These are phyloP conservation scores for Fusarium chlamydosporum DNA, from an alignment of 2,329 filamentous ascomycete species.

Conservation along the genomic window DNA sequence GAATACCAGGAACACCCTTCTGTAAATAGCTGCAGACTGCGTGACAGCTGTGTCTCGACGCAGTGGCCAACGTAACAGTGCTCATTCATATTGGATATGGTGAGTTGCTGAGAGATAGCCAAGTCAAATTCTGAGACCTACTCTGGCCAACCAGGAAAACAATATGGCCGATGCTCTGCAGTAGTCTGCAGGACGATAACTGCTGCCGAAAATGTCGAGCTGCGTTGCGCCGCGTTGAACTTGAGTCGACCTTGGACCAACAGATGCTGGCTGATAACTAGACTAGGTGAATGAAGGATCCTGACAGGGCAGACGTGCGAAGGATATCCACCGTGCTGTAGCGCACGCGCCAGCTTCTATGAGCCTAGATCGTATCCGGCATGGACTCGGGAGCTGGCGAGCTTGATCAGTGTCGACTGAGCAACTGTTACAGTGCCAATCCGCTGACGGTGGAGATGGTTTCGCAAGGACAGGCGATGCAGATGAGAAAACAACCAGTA, in stretches of 20 bases:
- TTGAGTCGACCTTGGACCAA: constrained; percentile 48
- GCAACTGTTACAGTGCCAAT: constrained; percentile 47
- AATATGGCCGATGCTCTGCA: constrained; percentile 43
- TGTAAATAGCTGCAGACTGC: constrained; percentile 29
- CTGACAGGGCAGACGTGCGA: constrained; percentile 48
- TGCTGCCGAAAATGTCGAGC: constrained; percentile 52
- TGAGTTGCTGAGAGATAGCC: constrained; percentile 32
- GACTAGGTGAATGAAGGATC: constrained; percentile 44
- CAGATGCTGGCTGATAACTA: constrained; percentile 48
- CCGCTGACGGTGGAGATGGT: constrained; percentile 44
- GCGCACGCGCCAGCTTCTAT: constrained; percentile 46
- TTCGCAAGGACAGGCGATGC: constrained; percentile 37
- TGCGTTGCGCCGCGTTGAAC: constrained; percentile 51
- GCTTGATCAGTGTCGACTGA: constrained; percentile 48
- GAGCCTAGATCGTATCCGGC: constrained; percentile 48
- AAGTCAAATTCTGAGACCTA: constrained; percentile 33
- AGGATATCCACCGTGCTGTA: constrained; percentile 47
- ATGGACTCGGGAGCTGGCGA: constrained; percentile 50
- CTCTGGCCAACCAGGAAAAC: constrained; percentile 33
- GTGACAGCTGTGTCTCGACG: constrained; percentile 35
- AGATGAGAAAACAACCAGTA: constrained; percentile 30
- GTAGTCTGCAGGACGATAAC: constrained; percentile 44
- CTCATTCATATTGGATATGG: constrained; percentile 23
- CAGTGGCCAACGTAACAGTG: constrained; percentile 31
- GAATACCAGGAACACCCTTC: constrained; percentile 21